Evolutionary conservation across 1,139 yeast species (phyloP), one percentile per base, ranked within the genome.

Genomic region (Pneumocystis canis): DNA sequence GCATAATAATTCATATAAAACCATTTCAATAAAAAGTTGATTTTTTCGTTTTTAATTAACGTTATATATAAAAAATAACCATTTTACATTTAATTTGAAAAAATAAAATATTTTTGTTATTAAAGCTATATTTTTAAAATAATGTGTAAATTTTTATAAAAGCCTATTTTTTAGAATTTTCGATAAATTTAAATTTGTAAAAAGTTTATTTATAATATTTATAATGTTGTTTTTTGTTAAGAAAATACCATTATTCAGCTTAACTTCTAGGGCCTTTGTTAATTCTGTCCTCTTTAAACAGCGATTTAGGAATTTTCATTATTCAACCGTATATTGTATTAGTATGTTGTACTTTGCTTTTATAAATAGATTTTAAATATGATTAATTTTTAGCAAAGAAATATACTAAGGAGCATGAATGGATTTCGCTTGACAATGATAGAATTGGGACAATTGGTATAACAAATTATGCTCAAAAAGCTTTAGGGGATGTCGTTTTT

Each of bases 401-500:
- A 54, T 68, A 65, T 62, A 67, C 98, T 20, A 77, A 79, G 63
- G 97, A 92, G 72, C 99, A 92, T 78, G 99, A 92, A 77, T 92
- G 97, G 97, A 77, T 94, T 66, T 92, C 96, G 1, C 79, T 84
- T 61, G 94, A 87, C 73, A 80, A 81, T 41, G 96, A 90, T 74
- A 88, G 89, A 65, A 85, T 64, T 31, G 68, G 66, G 37, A 60
- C 63, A 18, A 63, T 92, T 53, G 99, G 99, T 53, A 89, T 92
- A 75, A 90, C 98, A 66, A 83, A 82, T 71, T 90, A 92, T 74
- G 99, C 99, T 40, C 86, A 96, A 58, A 96, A 90, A 71, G 96
- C 98, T n/a, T 81, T 92, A 66, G 98, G 98, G 60, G 99, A 92
- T 76, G 95, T 95, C 63, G 94, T 97, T 20, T 92, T 80, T 74